A percentile compares a stretch with the other conserved stretches of the same genome.
Conservation (phyloP, 495 filamentous ascomycete genomes). For the Tuber calosporum region DNA sequence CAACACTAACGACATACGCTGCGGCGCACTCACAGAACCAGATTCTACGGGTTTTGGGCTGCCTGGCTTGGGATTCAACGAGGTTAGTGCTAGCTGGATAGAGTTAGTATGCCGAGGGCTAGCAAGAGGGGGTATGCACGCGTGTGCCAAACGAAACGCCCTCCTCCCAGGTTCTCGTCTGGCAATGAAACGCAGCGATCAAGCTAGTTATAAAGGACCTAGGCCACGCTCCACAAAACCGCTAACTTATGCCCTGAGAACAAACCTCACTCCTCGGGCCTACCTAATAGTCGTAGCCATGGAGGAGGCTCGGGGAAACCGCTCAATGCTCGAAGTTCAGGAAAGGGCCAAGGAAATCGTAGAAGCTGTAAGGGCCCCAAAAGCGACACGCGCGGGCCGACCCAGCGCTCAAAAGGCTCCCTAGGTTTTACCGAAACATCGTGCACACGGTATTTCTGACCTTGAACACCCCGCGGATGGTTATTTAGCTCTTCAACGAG, state of each 20-base stretch:
- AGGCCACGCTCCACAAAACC: background rate
- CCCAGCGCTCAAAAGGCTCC: constrained; percentile 15
- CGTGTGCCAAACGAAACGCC: background rate
- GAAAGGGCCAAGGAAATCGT: constrained; percentile 10
- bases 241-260: too few relatives aligned
- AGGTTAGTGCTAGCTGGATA: background rate
- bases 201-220: constrained; percentile 10
- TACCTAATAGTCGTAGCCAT: constrained; percentile 25
- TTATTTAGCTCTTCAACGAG: constrained; percentile 12
- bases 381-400: background rate
- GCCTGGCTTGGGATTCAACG: background rate
- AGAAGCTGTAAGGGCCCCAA: background rate
- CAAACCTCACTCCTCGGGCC: background rate
- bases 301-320: constrained; percentile 20
- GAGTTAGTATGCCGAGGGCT: background rate
- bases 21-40: constrained; percentile 16
- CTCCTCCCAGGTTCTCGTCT: background rate
- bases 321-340: constrained; percentile 1
- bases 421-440: constrained; percentile 11
- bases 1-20: constrained; percentile 8
- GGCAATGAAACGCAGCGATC: constrained; percentile 16
- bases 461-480: constrained; percentile 21
- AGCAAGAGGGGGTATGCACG: background rate
- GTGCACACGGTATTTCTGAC: constrained; percentile 20
- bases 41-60: background rate